A percentile compares a stretch with the other conserved stretches of the same genome.
These are phyloP conservation scores for Fusarium bulbicola DNA, from an alignment of 2,329 filamentous ascomycete genomes.

Conservation along the genomic window DNA sequence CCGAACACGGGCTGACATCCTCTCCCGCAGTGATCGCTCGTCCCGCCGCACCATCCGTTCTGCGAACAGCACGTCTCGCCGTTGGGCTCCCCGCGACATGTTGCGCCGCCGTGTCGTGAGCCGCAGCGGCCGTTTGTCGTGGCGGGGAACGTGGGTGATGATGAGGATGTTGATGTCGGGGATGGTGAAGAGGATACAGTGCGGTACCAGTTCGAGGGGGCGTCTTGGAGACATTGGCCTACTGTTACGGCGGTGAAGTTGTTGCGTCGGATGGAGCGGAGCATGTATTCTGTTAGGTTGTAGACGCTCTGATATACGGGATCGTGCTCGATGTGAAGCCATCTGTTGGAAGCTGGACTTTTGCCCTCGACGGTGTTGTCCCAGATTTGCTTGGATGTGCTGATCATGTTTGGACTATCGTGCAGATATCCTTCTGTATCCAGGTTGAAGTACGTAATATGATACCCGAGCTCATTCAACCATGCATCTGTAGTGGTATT, in stretches of 20 bases:
- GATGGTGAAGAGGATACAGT: slow-evolving; percentile 19
- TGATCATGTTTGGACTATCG: slow-evolving; percentile 57
- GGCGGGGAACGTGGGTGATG: slow-evolving; percentile 27
- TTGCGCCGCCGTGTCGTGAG: slow-evolving; percentile 29
- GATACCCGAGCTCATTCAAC: slow-evolving; percentile 60
- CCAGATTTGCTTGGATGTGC: slow-evolving; percentile 53
- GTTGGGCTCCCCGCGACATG: slow-evolving; percentile 28
- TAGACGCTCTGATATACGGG: slow-evolving; percentile 56
- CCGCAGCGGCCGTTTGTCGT: slow-evolving; percentile 40
- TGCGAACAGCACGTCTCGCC: slow-evolving; percentile 38
- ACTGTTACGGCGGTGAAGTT: slow-evolving; percentile 59
- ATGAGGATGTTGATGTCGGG: slow-evolving; percentile 2
- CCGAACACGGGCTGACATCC: slow-evolving; percentile 52
- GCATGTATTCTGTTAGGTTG: slow-evolving; percentile 55
- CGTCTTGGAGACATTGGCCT: slow-evolving; percentile 63
- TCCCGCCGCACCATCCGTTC: slow-evolving; percentile 50
- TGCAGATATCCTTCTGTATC: slow-evolving; percentile 70
- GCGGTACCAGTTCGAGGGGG: slow-evolving; percentile 62
- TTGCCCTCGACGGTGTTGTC: slow-evolving; percentile 49
- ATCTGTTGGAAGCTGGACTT: slow-evolving; percentile 44
- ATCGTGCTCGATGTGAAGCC: slow-evolving; percentile 64
- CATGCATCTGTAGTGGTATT: slow-evolving; percentile 50
- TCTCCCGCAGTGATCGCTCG: slow-evolving; percentile 50
- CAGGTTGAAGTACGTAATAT: slow-evolving; percentile 67
- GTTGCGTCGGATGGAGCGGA: slow-evolving; percentile 49